phyloP scores from a whole-genome alignment of 2,329 filamentous ascomycete species.

The Scytalidium sp. region DNA sequence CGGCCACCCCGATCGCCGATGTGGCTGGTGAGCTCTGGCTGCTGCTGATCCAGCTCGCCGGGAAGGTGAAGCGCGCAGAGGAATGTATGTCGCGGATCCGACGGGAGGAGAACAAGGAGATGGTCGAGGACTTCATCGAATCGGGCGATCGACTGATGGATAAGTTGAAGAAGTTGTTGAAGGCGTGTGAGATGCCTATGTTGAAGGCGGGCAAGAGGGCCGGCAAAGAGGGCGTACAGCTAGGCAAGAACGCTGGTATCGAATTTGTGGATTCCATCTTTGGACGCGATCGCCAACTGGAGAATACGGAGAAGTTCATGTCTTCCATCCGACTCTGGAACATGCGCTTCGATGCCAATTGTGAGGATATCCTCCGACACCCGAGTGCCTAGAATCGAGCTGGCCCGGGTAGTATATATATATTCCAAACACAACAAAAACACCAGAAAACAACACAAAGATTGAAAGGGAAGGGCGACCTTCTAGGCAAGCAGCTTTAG shows the following conservation, averaged over 20 bases:
- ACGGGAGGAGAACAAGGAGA: slow-evolving; percentile 68
- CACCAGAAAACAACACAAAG: neutral
- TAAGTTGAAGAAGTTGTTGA: slow-evolving; percentile 82
- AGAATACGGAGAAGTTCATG: slow-evolving; percentile 92
- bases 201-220: slow-evolving; percentile 79
- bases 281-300: slow-evolving; percentile 83
- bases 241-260: slow-evolving; percentile 88
- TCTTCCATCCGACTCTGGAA: slow-evolving; percentile 83
- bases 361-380: slow-evolving; percentile 76
- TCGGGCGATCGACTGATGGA: slow-evolving; percentile 83
- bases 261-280: slow-evolving; percentile 98
- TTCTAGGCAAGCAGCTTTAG: neutral
- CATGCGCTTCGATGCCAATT: slow-evolving; percentile 93
- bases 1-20: slow-evolving; percentile 79
- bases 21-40: slow-evolving; percentile 95
- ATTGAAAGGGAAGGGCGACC: neutral
- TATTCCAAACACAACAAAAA: neutral
- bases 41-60: slow-evolving; percentile 86
- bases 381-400: slow-evolving; percentile 34
- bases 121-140: slow-evolving; percentile 87
- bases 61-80: slow-evolving; percentile 89
- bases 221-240: slow-evolving; percentile 62
- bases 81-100: slow-evolving; percentile 73
- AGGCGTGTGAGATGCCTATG: slow-evolving; percentile 93
- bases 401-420: neutral